These are phyloP conservation scores for Beverwykella pulmonaria DNA, from an alignment of 495 filamentous ascomycete species.

Conservation along the genomic window DNA sequence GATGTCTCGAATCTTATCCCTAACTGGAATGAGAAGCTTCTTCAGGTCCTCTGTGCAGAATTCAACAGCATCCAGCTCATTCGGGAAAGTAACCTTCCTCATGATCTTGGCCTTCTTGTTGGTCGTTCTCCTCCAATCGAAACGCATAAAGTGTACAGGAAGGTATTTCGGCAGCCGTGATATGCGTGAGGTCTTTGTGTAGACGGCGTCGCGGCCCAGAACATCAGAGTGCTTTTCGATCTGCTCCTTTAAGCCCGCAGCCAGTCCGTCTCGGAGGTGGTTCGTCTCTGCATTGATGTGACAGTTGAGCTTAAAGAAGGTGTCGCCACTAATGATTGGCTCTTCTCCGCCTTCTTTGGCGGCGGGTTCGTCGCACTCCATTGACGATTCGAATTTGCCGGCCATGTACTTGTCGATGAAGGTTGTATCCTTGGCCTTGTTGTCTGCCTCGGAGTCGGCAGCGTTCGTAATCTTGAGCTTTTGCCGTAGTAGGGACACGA, in stretches of 20 bases:
- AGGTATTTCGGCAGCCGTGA: conserved; percentile 90
- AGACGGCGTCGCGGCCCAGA: conserved; percentile 75
- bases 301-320: conserved; percentile 92
- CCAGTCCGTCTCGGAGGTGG: conserved; percentile 84
- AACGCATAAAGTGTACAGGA: conserved; percentile 95
- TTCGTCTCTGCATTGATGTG: conserved; percentile 86
- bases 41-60: conserved; percentile 91
- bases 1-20: conserved; percentile 93
- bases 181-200: conserved; percentile 89
- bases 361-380: conserved; percentile 80
- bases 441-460: conserved; percentile 41
- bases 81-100: conserved; percentile 95
- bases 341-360: conserved; percentile 77
- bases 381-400: conserved; percentile 72
- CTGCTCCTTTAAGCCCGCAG: conserved; percentile 79
- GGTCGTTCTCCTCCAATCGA: conserved; percentile 93
- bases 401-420: conserved; percentile 91
- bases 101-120: conserved; percentile 99
- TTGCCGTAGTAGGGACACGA: conserved; percentile 79
- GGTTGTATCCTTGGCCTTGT: conserved; percentile 54
- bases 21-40: conserved; percentile 79
- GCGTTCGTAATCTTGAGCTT: conserved; percentile 69
- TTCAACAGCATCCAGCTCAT: conserved; percentile 89
- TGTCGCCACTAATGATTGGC: conserved; percentile 64
- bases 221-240: conserved; percentile 83